Evolutionary conservation across 192 early-diverging fungal species (phyloP).

Genomic region (Endogone sp.): DNA sequence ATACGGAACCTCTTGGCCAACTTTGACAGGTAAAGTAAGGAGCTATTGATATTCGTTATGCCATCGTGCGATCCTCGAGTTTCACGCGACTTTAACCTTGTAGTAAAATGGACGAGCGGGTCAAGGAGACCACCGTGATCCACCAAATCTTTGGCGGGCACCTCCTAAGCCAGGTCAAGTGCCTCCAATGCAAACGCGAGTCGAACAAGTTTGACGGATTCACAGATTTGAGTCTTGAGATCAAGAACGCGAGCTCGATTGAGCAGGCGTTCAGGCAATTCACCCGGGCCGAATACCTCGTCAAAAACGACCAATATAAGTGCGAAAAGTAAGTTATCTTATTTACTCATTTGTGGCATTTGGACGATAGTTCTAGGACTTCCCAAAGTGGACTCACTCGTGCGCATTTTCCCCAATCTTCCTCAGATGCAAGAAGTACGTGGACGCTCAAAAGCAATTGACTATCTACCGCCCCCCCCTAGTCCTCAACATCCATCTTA

Average conservation of each 20-base stretch:
- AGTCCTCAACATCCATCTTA: conserved; percentile 76
- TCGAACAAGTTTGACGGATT: conserved; percentile 77
- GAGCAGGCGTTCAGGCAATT: conserved; percentile 67
- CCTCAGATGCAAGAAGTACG: conserved; percentile 65
- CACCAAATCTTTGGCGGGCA: conserved; percentile 85
- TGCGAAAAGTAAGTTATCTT: conserved; percentile 61
- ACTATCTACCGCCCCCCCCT: conserved; percentile 69
- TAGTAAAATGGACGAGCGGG: conserved; percentile 60
- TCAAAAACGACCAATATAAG: conserved; percentile 67
- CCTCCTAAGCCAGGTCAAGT: conserved; percentile 73
- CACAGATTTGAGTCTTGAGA: conserved; percentile 76
- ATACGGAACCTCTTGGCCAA: conserved; percentile 59
- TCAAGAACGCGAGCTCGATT: conserved; percentile 58
- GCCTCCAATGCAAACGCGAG: conserved; percentile 62
- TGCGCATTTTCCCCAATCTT: conserved; percentile 2
- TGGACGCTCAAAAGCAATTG: conserved; percentile 79
- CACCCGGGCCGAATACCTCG: conserved; percentile 64
- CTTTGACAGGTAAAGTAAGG: conserved; percentile 46
- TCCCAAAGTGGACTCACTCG: background rate
- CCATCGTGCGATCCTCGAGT: background rate
- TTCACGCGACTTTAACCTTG: background rate
- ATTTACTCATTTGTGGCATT: background rate
- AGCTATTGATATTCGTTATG: no score
- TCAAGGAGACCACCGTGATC: conserved; percentile 71
- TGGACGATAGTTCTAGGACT: background rate